These are phyloP conservation scores for Lachancea thermotolerans DNA, from an alignment of 805 yeast genomes.

Conservation along the genomic window DNA sequence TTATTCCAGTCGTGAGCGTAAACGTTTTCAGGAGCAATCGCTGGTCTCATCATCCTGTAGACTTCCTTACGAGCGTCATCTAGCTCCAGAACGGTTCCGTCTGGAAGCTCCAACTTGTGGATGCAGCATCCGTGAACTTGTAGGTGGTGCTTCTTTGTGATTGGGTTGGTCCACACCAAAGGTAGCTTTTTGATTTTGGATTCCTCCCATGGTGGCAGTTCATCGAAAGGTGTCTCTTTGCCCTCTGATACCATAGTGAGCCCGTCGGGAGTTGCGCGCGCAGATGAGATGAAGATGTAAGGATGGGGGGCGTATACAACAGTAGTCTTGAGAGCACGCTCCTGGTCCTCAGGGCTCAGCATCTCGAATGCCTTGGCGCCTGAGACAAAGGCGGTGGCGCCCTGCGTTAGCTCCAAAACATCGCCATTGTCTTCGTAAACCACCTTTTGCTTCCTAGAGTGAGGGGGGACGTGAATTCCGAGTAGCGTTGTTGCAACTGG, in stretches of 20 bases:
- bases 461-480: conserved; percentile 74
- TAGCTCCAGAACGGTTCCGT: conserved; percentile 56
- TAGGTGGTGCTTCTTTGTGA: conserved; percentile 72
- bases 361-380: conserved; percentile 73
- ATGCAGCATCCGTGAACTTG: conserved; percentile 89
- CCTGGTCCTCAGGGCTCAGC: conserved; percentile 62
- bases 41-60: conserved; percentile 77
- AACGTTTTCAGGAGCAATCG: conserved; percentile 64
- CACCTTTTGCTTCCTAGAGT: conserved; percentile 54
- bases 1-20: conserved; percentile 78
- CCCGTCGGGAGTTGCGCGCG: conserved; percentile 80
- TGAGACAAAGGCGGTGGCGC: conserved; percentile 84
- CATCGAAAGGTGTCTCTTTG: conserved; percentile 56
- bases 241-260: conserved; percentile 79
- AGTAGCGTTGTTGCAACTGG: conserved; percentile 80
- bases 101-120: conserved; percentile 46
- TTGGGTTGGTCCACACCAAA: conserved; percentile 88
- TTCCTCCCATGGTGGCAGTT: conserved; percentile 80
- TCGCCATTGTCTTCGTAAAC: conserved; percentile 64
- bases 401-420: conserved; percentile 61
- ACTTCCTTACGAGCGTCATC: conserved; percentile 69
- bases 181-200: conserved; percentile 72
- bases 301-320: conserved; percentile 93
- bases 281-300: conserved; percentile 74
- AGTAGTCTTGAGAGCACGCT: conserved; percentile 67